Conservation (phyloP, 768 basidiomycete genomes). For the Goffeauzyma gilvescens region DNA sequence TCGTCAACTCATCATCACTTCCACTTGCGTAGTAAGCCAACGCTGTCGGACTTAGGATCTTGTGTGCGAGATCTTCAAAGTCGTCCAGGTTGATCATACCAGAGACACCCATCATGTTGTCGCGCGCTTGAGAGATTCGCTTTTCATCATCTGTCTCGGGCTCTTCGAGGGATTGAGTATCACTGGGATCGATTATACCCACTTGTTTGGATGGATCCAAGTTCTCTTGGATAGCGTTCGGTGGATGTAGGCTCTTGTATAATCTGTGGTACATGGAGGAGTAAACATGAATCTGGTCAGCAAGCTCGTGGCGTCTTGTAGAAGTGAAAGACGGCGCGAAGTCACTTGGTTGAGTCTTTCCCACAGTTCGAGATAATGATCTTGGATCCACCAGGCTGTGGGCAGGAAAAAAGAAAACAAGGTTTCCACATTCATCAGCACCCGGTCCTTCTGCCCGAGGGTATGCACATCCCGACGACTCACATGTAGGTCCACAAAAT, state of each 20-base stretch:
- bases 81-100: conserved; percentile 55
- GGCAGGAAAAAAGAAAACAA: not conserved
- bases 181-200: conserved; percentile 8
- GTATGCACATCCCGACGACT: not conserved
- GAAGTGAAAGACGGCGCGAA: too few species aligned
- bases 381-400: conserved; percentile 14
- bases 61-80: conserved; percentile 57
- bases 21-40: conserved; percentile 66
- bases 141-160: conserved; percentile 52
- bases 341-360: conserved; percentile 15
- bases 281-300: not conserved
- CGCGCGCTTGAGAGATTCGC: conserved; percentile 39
- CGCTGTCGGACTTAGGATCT: conserved; percentile 44
- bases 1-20: conserved; percentile 56
- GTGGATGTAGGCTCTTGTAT: not conserved
- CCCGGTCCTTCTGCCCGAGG: not conserved
- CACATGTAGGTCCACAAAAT: conserved; percentile 14
- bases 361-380: conserved; percentile 15
- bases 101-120: conserved; percentile 43
- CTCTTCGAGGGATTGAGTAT: conserved; percentile 42
- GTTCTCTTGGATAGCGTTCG: conserved; percentile 36
- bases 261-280: not conserved
- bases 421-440: not conserved
- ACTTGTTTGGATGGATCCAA: conserved; percentile 52
- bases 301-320: conserved; percentile 6